Base-by-base conservation (phyloP, 2,329 filamentous ascomycete species). In the Ceratocystiopsis brevicomis region DNA sequence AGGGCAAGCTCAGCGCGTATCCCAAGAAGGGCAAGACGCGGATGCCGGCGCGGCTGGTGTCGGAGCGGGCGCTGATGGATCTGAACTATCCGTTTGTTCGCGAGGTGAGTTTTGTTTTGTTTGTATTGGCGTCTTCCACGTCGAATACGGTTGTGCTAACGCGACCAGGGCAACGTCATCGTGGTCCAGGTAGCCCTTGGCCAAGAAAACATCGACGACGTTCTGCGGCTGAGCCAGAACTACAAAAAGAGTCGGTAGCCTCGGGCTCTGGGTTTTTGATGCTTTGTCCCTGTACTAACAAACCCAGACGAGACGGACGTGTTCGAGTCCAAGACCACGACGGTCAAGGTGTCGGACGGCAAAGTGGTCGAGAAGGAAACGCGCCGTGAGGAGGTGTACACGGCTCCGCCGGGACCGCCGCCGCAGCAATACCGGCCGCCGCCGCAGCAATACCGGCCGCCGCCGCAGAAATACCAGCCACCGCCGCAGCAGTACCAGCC, bases 171-270 rank as follows among this genome's bases (percentile, higher is more conserved):
- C 36, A 78, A 81, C 51, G 81, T 80, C 18, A 76, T 90, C 52
- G 73, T 94, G 42, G 76, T 96, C 33, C 76, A 81, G 52, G 80
- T 83, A 55, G 87, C 88, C 11, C 69, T 96, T 6, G 82, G 84
- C 15, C 87, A 92, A 53, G 76, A 88, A 16, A 85, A 94, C 53
- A 95, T 95, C 49, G 86, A 95, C 52, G 81, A 92, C 53, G 69
- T 95, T 38, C 81, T 95, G 53, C 79, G 76, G 53, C 66, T 86
- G 41, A 92, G 84, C 59, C 81, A 86, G 53, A 76, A 80, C 32
- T 86, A 84, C 60, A 77, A 71, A 55, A 70, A 71, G 54, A 66
- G 70, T 73, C 48, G 51, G 43, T 43, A 3, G 19, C 21, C 16
- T 34, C 12, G 18, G 16, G 3, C 9, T n/a, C 18, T 4, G 11